Conservation (phyloP, 2,329 filamentous ascomycete species). For the Rhinocladiella similis region DNA sequence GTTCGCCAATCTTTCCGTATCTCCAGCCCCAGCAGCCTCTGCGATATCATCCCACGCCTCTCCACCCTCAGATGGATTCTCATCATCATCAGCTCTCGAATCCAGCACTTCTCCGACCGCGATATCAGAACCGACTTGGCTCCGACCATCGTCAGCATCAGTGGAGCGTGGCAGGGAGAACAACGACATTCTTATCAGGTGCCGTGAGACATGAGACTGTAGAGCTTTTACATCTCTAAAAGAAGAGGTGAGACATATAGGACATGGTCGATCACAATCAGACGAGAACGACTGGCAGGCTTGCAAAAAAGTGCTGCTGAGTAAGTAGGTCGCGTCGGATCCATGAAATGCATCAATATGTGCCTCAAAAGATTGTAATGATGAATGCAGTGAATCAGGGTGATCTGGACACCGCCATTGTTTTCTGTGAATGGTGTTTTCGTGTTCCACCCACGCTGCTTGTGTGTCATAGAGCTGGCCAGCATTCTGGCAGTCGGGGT, state of each 20-base stretch:
- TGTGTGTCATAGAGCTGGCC: slow-evolving; percentile 1
- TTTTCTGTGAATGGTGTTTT: slow-evolving; percentile 1
- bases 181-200: slow-evolving; percentile 10
- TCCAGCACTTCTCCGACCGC: too few species aligned
- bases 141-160: slow-evolving; percentile 8
- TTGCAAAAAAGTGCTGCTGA: neutral
- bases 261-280: slow-evolving; percentile 6
- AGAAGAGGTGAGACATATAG: neutral
- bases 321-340: neutral
- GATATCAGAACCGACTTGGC: too few species aligned
- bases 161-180: slow-evolving; percentile 16
- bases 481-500: neutral
- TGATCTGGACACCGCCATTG: slow-evolving; percentile 8
- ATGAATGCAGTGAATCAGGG: neutral
- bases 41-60: too few species aligned
- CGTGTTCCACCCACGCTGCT: slow-evolving; percentile 4
- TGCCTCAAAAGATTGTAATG: neutral
- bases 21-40: too few species aligned
- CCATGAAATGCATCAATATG: neutral
- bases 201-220: slow-evolving; percentile 11
- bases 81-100: too few species aligned
- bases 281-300: neutral
- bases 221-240: neutral
- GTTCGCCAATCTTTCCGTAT: too few species aligned
- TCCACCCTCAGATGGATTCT: too few species aligned